A percentile compares a stretch with the other conserved stretches of the same genome.
These are phyloP conservation scores for Quercus alba DNA, from an alignment of 306 rosid species.

Conservation along the genomic window DNA sequence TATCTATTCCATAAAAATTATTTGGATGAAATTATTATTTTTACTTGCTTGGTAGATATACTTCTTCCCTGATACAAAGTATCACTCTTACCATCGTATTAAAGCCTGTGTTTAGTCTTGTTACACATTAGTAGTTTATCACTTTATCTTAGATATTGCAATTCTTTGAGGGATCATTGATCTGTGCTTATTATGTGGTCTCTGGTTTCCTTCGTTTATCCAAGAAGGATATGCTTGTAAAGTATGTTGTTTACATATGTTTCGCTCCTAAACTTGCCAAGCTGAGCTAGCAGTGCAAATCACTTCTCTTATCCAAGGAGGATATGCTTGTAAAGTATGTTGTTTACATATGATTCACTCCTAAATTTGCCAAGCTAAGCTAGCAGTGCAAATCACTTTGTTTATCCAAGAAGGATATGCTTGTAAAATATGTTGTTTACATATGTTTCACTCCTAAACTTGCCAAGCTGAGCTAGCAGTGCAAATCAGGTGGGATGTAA, in stretches of 20 bases:
- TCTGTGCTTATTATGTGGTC: background rate
- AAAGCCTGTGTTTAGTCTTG: background rate
- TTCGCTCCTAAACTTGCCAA: background rate
- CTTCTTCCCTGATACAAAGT: background rate
- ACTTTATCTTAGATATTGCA: background rate
- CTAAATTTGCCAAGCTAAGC: background rate
- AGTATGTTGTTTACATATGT: background rate
- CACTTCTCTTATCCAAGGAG: background rate
- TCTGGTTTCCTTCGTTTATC: background rate
- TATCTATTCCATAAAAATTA: too few relatives aligned
- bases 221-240: background rate
- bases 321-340: background rate
- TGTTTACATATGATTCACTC: background rate
- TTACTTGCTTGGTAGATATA: too few relatives aligned
- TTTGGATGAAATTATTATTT: too few relatives aligned
- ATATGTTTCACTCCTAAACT: background rate
- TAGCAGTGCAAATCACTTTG: background rate
- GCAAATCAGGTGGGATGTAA: background rate
- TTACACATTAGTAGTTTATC: background rate
- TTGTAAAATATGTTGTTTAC: background rate
- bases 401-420: background rate
- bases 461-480: background rate
- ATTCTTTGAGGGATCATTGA: background rate
- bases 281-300: background rate
- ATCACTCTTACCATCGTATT: background rate